Conservation (phyloP, 176 grass and related monocot species). For the Zea luxurians region DNA sequence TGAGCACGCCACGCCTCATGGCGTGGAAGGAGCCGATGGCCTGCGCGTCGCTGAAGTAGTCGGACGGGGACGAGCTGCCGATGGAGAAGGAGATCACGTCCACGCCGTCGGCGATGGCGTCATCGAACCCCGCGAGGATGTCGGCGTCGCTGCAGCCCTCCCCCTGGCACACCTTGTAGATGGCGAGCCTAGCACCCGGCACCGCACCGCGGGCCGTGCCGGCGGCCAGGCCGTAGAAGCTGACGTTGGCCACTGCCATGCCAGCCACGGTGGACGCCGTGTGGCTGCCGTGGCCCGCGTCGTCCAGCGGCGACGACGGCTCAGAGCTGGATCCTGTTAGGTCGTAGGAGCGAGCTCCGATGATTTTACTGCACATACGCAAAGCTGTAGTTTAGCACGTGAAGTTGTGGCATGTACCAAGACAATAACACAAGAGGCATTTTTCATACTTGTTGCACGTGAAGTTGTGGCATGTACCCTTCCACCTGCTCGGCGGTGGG, state of each 20-base stretch:
- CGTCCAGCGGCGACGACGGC: not conserved
- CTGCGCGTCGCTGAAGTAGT: not conserved
- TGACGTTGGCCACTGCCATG: not conserved
- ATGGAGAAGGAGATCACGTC: conserved; percentile 35
- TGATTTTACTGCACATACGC: not conserved
- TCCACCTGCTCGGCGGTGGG: conserved; percentile 47
- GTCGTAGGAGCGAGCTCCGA: not conserved
- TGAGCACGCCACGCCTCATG: not conserved
- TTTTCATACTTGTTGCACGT: conserved; percentile 44
- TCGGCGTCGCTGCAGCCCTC: fast-evolving
- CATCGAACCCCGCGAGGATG: not conserved
- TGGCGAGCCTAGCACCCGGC: conserved; percentile 20
- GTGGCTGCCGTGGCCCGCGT: not conserved
- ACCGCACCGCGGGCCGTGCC: not conserved
- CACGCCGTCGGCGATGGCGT: conserved; percentile 19
- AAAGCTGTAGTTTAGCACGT: not conserved
- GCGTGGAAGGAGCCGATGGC: conserved; percentile 24
- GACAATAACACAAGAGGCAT: not conserved
- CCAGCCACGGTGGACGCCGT: not conserved
- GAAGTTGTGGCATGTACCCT: conserved; percentile 42
- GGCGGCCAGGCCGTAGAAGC: not conserved
- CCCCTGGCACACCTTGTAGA: conserved; percentile 35
- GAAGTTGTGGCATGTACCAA: conserved; percentile 42
- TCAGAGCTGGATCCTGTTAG: not conserved
- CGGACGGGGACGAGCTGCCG: fast-evolving